Conservation (phyloP, 2,329 filamentous ascomycete species). For the Trichoderma aggressivum region DNA sequence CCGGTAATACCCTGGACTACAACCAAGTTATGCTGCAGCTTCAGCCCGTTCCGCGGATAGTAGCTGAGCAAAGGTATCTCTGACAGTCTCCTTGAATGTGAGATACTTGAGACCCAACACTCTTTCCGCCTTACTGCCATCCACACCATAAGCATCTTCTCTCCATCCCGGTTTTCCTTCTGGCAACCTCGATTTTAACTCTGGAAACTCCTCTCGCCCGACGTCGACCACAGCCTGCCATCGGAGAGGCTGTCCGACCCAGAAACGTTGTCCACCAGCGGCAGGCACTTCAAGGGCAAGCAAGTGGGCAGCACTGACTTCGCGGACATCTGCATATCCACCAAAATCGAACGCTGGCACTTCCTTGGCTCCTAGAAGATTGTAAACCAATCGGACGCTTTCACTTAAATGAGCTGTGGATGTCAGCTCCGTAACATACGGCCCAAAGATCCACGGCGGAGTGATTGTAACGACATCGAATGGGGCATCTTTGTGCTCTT, state of each 20-base stretch:
- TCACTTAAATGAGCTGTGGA: neutral
- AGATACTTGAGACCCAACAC: neutral
- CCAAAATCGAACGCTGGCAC: neutral
- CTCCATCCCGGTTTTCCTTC: neutral
- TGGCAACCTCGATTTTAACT: neutral
- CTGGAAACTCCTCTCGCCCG: neutral
- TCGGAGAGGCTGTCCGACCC: neutral
- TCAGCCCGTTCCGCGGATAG: neutral
- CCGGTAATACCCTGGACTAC: neutral
- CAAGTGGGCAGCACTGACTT: neutral
- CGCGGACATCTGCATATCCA: neutral
- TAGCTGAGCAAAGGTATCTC: neutral
- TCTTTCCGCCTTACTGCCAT: neutral
- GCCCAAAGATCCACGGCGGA: slow-evolving; percentile 2
- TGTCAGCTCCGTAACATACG: neutral
- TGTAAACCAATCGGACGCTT: neutral
- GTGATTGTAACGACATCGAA: neutral
- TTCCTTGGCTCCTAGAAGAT: neutral
- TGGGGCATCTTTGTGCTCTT: slow-evolving; percentile 22
- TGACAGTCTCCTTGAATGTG: neutral
- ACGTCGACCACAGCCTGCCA: neutral
- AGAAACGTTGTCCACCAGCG: neutral
- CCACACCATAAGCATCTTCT: neutral
- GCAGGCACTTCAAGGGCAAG: neutral
- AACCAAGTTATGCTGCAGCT: neutral